phyloP scores from a whole-genome alignment of 2,329 filamentous ascomycete genomes.

The Monosporascus sp. region DNA sequence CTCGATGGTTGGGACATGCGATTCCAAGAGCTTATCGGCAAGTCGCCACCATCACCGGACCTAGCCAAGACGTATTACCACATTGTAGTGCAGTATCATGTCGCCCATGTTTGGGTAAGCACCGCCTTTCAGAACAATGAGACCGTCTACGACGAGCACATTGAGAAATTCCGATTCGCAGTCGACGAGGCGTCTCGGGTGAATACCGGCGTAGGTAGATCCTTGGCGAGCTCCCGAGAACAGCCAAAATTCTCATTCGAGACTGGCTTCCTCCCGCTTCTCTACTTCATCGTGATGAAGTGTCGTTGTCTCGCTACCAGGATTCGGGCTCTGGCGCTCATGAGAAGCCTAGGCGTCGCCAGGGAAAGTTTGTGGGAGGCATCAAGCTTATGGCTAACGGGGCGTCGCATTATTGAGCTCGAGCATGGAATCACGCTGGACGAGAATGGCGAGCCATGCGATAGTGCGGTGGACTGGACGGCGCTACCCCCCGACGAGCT shows the following conservation, averaged over 20 bases:
- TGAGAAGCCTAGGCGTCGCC: slow-evolving; percentile 23
- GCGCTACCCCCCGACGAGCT: slow-evolving; percentile 20
- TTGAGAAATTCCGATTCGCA: slow-evolving; percentile 25
- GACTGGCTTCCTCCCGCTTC: slow-evolving; percentile 31
- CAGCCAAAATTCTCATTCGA: slow-evolving; percentile 33
- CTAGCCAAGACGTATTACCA: slow-evolving; percentile 7
- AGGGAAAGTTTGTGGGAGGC: slow-evolving; percentile 34
- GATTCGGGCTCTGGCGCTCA: slow-evolving; percentile 25
- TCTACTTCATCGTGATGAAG: slow-evolving; percentile 33
- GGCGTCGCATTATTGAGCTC: slow-evolving; percentile 29
- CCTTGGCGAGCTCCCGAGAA: neutral
- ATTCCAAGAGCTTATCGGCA: slow-evolving; percentile 15
- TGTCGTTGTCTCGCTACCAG: slow-evolving; percentile 33
- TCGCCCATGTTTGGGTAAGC: slow-evolving; percentile 28
- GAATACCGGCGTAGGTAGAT: slow-evolving; percentile 1
- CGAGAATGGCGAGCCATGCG: slow-evolving; percentile 10
- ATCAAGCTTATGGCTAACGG: slow-evolving; percentile 24
- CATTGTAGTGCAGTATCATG: slow-evolving; percentile 25
- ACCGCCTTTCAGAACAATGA: slow-evolving; percentile 26
- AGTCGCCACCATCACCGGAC: neutral
- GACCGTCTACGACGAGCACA: slow-evolving; percentile 27
- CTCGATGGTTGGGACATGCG: slow-evolving; percentile 24
- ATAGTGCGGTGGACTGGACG: slow-evolving; percentile 11
- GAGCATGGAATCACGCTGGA: slow-evolving; percentile 30
- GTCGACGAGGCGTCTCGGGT: slow-evolving; percentile 19